Conservation (phyloP, 2,329 filamentous ascomycete genomes). For the Aspergillus sojae region DNA sequence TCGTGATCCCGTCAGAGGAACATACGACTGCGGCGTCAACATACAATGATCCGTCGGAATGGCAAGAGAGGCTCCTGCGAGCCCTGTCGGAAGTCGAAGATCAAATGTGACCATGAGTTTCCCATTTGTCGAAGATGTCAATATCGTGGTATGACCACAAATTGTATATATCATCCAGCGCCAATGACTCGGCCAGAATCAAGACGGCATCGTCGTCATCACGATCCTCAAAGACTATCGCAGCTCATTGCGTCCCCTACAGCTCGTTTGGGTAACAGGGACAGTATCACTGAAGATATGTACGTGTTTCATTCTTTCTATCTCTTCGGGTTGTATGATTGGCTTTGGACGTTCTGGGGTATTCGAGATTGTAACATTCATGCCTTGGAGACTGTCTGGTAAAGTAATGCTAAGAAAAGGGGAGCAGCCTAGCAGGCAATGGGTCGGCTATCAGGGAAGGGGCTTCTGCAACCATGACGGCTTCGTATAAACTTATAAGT, state of each 20-base stretch:
- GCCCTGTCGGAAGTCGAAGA: neutral
- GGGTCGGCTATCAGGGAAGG: no score
- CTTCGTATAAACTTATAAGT: neutral
- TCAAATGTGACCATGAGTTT: neutral
- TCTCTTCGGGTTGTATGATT: neutral
- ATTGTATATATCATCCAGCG: neutral
- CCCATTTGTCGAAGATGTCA: neutral
- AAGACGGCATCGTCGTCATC: neutral
- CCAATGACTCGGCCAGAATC: neutral
- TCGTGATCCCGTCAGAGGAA: neutral
- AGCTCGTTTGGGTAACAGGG: neutral
- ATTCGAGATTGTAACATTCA: neutral
- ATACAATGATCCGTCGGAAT: neutral
- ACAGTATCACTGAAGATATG: neutral
- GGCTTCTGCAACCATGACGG: no score
- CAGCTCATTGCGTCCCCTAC: neutral
- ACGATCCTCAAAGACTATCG: neutral
- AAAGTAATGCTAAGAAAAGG: neutral
- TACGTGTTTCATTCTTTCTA: neutral
- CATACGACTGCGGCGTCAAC: neutral
- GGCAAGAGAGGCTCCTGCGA: neutral
- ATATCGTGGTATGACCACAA: neutral
- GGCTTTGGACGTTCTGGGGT: neutral
- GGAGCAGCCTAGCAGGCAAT: neutral
- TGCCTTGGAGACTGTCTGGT: neutral